phyloP scores from a whole-genome alignment of 495 filamentous ascomycete genomes.

The Staphylotrichum tortipilum region DNA sequence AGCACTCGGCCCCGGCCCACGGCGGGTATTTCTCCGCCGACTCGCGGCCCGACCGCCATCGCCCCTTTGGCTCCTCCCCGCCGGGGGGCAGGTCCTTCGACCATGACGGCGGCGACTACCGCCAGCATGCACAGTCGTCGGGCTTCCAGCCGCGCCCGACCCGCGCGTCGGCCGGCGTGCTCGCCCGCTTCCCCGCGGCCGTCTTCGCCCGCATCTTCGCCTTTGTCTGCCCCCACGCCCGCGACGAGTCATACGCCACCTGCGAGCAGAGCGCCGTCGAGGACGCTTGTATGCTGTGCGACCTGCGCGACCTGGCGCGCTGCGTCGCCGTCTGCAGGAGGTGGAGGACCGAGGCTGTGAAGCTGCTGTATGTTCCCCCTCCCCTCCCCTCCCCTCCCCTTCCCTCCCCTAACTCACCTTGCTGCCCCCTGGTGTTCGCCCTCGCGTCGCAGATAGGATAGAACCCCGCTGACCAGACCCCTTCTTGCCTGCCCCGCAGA shows the following conservation, averaged over 20 bases:
- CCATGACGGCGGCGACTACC: constrained; percentile 1
- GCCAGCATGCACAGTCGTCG: not conserved
- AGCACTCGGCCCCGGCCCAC: not conserved
- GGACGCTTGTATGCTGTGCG: constrained; percentile 91
- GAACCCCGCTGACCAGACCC: not conserved
- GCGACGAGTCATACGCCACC: constrained; percentile 66
- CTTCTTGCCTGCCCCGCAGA: constrained; percentile 44
- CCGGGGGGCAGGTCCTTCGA: constrained; percentile 2
- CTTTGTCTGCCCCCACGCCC: constrained; percentile 74
- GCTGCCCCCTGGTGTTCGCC: no score
- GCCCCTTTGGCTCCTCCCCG: constrained; percentile 13
- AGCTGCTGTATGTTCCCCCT: constrained; percentile 48
- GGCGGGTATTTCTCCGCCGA: constrained; percentile 4
- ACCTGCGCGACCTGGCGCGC: constrained; percentile 81
- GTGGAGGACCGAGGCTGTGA: constrained; percentile 54
- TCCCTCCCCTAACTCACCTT: not conserved
- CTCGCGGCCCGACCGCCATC: constrained; percentile 8
- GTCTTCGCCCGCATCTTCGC: constrained; percentile 68
- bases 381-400: not conserved
- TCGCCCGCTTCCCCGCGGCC: constrained; percentile 46
- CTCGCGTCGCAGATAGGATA: no score
- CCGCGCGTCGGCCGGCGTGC: constrained; percentile 21
- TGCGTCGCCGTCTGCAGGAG: constrained; percentile 62
- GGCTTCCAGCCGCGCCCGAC: constrained; percentile 16
- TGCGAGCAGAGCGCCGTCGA: constrained; percentile 75